A percentile compares a stretch with the other conserved stretches of the same genome.
These are phyloP conservation scores for Aspergillus alliaceus DNA, from an alignment of 2,329 filamentous ascomycete species.

Conservation along the genomic window DNA sequence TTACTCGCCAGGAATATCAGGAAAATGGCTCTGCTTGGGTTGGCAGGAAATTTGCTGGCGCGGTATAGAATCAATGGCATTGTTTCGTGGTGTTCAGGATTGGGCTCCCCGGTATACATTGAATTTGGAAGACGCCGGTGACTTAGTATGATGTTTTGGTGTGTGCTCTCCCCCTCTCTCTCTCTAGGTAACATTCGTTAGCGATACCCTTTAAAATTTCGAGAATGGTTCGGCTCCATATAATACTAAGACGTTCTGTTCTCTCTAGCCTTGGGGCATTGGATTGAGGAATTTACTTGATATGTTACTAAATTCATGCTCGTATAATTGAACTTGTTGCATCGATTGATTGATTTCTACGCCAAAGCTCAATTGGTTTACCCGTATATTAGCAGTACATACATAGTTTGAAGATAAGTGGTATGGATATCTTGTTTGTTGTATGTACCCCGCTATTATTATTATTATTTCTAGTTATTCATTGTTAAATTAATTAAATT, in stretches of 20 bases:
- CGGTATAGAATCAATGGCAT: constrained; percentile 12
- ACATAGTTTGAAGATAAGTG: too few relatives aligned
- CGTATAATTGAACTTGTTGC: too few relatives aligned
- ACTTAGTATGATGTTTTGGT: not conserved
- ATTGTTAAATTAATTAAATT: too few relatives aligned
- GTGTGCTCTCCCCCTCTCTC: too few relatives aligned
- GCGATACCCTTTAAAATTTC: constrained; percentile 14
- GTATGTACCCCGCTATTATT: too few relatives aligned
- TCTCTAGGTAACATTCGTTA: constrained; percentile 1
- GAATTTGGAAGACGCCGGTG: not conserved
- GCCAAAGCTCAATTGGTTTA: too few relatives aligned
- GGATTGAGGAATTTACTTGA: not conserved
- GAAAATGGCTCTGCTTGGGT: constrained; percentile 79
- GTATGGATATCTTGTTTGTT: too few relatives aligned
- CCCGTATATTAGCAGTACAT: too few relatives aligned
- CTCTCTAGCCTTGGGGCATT: not conserved
- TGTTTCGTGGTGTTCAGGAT: not conserved
- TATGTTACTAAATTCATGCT: too few relatives aligned
- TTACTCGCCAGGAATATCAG: constrained; percentile 89
- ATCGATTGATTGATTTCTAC: too few relatives aligned
- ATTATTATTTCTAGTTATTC: too few relatives aligned
- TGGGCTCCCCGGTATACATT: not conserved
- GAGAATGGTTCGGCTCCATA: not conserved
- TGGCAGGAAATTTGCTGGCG: constrained; percentile 65
- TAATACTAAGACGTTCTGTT: not conserved